A percentile compares a stretch with the other conserved stretches of the same genome.
Evolutionary conservation across 1,139 yeast genomes (phyloP).

Genomic region (Spencermartinsiella ligniputridi): DNA sequence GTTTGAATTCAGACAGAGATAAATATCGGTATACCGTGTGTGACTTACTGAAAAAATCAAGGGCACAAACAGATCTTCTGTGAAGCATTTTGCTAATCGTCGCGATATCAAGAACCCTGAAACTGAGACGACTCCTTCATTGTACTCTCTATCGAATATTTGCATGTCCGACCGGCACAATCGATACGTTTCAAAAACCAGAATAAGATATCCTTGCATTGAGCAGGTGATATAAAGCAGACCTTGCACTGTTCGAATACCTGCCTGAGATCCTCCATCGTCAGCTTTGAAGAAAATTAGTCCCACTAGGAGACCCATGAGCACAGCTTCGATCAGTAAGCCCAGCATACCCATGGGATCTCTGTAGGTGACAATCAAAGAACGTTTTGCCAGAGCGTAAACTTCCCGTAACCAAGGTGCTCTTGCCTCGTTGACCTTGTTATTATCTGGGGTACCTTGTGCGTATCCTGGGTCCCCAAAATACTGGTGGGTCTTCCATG

Average conservation of each 20-base stretch:
- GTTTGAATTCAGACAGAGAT: not conserved
- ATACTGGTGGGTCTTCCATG: conserved; percentile 43
- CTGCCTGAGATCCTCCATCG: conserved; percentile 47
- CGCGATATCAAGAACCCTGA: conserved; percentile 66
- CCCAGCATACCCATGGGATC: conserved; percentile 57
- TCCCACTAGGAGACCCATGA: conserved; percentile 62
- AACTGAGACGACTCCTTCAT: conserved; percentile 64
- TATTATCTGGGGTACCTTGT: not conserved
- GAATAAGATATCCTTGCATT: conserved; percentile 62
- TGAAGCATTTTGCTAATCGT: conserved; percentile 57
- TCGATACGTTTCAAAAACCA: conserved; percentile 70
- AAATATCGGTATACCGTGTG: conserved; percentile 15
- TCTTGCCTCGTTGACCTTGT: conserved; percentile 11
- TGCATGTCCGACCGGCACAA: conserved; percentile 64
- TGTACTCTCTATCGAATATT: conserved; percentile 67
- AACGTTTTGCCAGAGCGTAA: conserved; percentile 50
- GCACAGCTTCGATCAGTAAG: conserved; percentile 48
- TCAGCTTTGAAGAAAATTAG: conserved; percentile 73
- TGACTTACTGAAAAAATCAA: conserved; percentile 44
- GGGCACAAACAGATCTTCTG: conserved; percentile 69
- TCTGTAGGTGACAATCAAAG: conserved; percentile 50
- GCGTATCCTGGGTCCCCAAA: not conserved
- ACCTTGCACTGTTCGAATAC: conserved; percentile 63
- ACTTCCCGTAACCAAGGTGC: conserved; percentile 50
- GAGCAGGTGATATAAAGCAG: conserved; percentile 61